These are phyloP conservation scores for Arctium minus DNA, from an alignment of 129 eudicot genomes.

Conservation along the genomic window DNA sequence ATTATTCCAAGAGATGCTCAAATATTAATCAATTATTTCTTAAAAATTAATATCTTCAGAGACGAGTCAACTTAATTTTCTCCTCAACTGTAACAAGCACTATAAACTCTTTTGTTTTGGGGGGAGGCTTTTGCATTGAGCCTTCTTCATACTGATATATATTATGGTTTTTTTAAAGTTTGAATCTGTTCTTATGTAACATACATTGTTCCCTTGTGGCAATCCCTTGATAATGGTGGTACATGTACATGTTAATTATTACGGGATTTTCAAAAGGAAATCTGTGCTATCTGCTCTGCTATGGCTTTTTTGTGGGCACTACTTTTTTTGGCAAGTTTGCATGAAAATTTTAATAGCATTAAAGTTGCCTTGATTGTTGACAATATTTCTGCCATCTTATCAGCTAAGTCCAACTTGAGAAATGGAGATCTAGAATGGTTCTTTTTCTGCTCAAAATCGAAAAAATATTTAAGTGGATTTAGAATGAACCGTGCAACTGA, in stretches of 20 bases:
- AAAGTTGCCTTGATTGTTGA: not conserved
- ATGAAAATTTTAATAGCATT: not conserved
- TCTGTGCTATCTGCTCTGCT: not conserved
- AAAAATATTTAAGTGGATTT: constrained; percentile 54
- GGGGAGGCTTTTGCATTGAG: not conserved
- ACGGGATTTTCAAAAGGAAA: not conserved
- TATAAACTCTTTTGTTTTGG: not conserved
- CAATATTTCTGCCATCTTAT: not conserved
- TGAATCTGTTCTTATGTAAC: not conserved
- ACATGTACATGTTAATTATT: too few species aligned
- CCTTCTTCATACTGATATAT: too few species aligned
- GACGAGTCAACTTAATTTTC: not conserved
- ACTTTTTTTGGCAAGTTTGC: not conserved
- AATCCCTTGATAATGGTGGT: not conserved
- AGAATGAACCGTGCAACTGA: constrained; percentile 68
- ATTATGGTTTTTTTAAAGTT: not conserved
- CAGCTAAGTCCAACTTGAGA: constrained; percentile 57
- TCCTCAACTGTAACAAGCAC: not conserved
- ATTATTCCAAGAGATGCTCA: not conserved
- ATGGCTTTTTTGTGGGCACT: not conserved
- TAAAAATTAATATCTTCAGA: not conserved
- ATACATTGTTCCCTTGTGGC: not conserved
- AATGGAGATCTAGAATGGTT: constrained; percentile 71
- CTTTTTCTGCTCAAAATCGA: constrained; percentile 73
- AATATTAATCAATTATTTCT: not conserved